Conservation (phyloP, 306 rosid genomes). For the Vigna angularis region DNA sequence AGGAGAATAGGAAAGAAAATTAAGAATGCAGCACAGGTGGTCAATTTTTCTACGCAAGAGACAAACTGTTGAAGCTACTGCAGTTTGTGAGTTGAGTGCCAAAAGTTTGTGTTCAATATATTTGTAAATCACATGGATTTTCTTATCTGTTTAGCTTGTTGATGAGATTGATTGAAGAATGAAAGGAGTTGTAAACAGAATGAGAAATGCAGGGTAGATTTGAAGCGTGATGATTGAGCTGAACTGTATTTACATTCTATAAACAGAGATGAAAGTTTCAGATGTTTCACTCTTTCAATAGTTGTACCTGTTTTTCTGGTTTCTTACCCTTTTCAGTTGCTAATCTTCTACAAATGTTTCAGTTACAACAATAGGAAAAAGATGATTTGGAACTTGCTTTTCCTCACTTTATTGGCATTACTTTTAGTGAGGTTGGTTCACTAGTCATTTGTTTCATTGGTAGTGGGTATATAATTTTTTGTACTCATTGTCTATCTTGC, state of each 20-base stretch:
- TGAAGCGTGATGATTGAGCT: constrained; percentile 23
- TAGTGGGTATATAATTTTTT: constrained; percentile 21
- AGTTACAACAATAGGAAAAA: constrained; percentile 92
- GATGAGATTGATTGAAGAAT: constrained; percentile 2
- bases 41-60: background rate
- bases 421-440: constrained; percentile 74
- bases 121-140: background rate
- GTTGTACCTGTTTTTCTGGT: constrained; percentile 12
- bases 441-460: constrained; percentile 33
- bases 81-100: background rate
- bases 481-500: constrained; percentile 58
- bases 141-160: background rate
- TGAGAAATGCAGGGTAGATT: background rate
- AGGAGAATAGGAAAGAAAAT: background rate
- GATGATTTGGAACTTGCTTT: constrained; percentile 77
- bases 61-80: background rate
- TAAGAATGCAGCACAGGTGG: background rate
- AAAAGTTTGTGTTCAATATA: background rate
- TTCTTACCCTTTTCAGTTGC: constrained; percentile 17
- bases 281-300: constrained; percentile 7
- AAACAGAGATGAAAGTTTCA: constrained; percentile 16
- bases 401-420: constrained; percentile 66
- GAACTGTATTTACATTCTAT: constrained; percentile 23
- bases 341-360: constrained; percentile 49
- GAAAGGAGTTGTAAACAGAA: background rate